These are phyloP conservation scores for Phytophthora agathidicida DNA, from an alignment of 352 stramenopile genomes.

Conservation along the genomic window DNA sequence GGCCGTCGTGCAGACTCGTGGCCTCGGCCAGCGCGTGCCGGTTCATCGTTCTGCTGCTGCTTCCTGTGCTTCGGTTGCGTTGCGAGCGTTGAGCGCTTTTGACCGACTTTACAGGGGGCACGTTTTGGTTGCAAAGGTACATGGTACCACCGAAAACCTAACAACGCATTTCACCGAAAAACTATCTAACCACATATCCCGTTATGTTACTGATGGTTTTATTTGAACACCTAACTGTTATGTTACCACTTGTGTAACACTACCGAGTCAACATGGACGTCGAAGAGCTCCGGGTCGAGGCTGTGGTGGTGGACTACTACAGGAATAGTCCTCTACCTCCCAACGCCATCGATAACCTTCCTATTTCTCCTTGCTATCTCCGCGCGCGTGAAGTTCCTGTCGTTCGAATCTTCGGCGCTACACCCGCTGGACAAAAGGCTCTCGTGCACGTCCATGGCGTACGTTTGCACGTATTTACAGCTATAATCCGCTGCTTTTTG, in stretches of 20 bases:
- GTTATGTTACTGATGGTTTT: no score
- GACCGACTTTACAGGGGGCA: conserved; percentile 8
- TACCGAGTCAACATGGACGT: conserved; percentile 12
- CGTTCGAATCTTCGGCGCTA: conserved; percentile 90
- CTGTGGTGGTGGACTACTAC: conserved; percentile 86
- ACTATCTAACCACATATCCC: not conserved
- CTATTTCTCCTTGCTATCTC: conserved; percentile 69
- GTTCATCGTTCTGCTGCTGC: conserved; percentile 57
- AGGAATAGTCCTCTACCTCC: conserved; percentile 67
- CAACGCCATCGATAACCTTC: conserved; percentile 47
- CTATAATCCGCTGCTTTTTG: not conserved
- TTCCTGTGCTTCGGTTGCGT: no score
- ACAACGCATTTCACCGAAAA: no score
- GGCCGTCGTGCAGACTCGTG: conserved; percentile 84
- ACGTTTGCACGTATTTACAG: conserved; percentile 3
- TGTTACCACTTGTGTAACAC: not conserved
- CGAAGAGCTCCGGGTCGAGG: conserved; percentile 71
- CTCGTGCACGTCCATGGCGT: conserved; percentile 92
- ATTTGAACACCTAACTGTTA: not conserved
- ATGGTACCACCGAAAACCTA: conserved; percentile 4
- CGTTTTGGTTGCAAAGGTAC: conserved; percentile 24
- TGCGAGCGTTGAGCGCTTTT: conserved; percentile 19
- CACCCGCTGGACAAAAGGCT: conserved; percentile 88
- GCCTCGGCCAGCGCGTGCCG: conserved; percentile 78
- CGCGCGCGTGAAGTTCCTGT: conserved; percentile 79